Evolutionary conservation across 768 basidiomycete species (phyloP), one percentile per base, ranked within the genome.

Genomic region (Auriscalpium microsporum): DNA sequence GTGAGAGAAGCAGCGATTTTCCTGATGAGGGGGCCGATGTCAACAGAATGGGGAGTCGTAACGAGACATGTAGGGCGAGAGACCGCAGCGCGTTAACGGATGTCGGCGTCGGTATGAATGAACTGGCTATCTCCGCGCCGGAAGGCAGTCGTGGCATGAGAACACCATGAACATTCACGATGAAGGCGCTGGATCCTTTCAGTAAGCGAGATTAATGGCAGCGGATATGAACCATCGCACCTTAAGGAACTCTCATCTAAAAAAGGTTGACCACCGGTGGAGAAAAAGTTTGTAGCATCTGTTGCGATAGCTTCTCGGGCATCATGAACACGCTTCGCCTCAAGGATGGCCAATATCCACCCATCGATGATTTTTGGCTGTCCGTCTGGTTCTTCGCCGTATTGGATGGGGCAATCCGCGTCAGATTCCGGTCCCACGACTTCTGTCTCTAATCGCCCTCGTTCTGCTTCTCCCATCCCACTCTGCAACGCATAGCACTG

Each of bases 21-120:
- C 96, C 96, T 1, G 90, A 83, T 1, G 93, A 94, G 0, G 93
- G 84, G 0, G 90, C 71, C 0, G 94, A 92, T 1, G 91, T 87
- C 14, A 99, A 67, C 13, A 99, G 83, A 10, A 81, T 81, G 4
- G 96, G 94, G 0, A 86, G 68, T 3, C 86, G 81, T 42, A 83
- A 74, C 1, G 86, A 86, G 2, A 86, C 62, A 56, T 83, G 77
- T 11, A 83, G 65, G 1, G 86, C 83, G 36, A 97, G 74, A 14
- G 75, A 66, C 7, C 77, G 80, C 8, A 95, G 75, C 2, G 86
- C 76, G 16, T 72, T 51, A 2, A 76, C 71, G 3, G 86, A 76
- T 1, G 88, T 78, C 0, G 79, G 71, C 0, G 91, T 94, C 10
- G 75, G 63, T 45, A 95, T 82, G 28, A 87, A 75, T 14, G 73